These are phyloP conservation scores for Ceratocystiopsis minuta DNA, from an alignment of 2,329 filamentous ascomycete species.

Conservation along the genomic window DNA sequence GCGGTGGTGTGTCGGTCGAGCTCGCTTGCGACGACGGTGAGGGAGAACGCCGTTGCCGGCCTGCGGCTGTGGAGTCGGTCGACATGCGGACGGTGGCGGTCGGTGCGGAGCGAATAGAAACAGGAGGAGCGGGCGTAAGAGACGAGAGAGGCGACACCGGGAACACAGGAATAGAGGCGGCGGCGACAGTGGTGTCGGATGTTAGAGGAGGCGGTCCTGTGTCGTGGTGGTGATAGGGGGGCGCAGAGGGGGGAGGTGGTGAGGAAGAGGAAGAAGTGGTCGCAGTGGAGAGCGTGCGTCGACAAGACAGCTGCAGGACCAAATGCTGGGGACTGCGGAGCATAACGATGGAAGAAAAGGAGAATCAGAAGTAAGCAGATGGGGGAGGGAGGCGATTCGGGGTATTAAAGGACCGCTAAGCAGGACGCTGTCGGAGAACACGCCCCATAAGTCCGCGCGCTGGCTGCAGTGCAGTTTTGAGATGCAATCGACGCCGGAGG, in stretches of 20 bases:
- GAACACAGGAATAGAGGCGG: conserved; percentile 3
- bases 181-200: not conserved
- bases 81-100: conserved; percentile 1
- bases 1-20: conserved; percentile 4
- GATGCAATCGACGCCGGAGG: too few relatives aligned
- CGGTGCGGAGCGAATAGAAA: not conserved
- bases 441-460: not conserved
- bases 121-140: too few relatives aligned
- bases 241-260: not conserved
- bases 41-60: not conserved
- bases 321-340: conserved; percentile 8
- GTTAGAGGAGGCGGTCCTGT: not conserved
- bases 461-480: too few relatives aligned
- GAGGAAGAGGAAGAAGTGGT: conserved; percentile 6
- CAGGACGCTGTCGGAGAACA: not conserved
- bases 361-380: not conserved
- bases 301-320: conserved; percentile 10
- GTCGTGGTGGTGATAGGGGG: not conserved
- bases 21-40: conserved; percentile 2
- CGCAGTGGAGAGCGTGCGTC: conserved; percentile 9
- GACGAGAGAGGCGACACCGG: conserved; percentile 3
- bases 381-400: not conserved
- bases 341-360: conserved; percentile 6
- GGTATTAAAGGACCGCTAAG: not conserved
- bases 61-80: not conserved